Percentiles rank a stretch among this genome's conserved stretches.
phyloP scores from a whole-genome alignment of 495 filamentous ascomycete species.

The Talaromyces liani region DNA sequence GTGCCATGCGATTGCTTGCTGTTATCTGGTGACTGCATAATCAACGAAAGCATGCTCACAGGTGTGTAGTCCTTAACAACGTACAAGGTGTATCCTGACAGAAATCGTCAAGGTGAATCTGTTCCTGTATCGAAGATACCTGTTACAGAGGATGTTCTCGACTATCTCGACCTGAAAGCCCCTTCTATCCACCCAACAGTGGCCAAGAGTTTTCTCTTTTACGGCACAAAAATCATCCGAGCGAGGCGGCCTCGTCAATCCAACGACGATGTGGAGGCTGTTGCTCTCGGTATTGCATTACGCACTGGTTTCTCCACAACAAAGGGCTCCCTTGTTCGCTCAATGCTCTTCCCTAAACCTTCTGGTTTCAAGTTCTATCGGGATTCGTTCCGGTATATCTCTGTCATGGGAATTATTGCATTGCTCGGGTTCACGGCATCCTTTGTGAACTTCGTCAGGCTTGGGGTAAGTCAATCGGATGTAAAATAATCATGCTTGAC shows the following conservation, averaged over 20 bases:
- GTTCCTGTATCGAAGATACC: conserved; percentile 92
- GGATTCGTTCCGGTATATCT: conserved; percentile 96
- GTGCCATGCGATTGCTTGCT: conserved; percentile 92
- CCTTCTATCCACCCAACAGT: conserved; percentile 71
- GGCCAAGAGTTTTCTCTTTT: conserved; percentile 85
- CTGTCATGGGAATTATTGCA: conserved; percentile 91
- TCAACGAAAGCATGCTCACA: conserved; percentile 99
- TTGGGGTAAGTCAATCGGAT: conserved; percentile 45
- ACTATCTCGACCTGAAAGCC: conserved; percentile 63
- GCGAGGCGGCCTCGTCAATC: conserved; percentile 80
- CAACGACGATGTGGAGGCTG: conserved; percentile 72
- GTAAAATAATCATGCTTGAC: background rate
- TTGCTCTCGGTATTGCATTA: conserved; percentile 84
- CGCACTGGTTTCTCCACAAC: conserved; percentile 96
- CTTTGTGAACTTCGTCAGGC: conserved; percentile 82
- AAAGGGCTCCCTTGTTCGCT: conserved; percentile 90
- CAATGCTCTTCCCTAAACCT: conserved; percentile 98
- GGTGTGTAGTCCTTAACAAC: conserved; percentile 34
- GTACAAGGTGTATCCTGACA: background rate
- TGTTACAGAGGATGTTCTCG: conserved; percentile 73
- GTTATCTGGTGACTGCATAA: conserved; percentile 91
- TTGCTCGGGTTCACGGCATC: conserved; percentile 81
- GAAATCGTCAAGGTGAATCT: conserved; percentile 62
- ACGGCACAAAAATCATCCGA: conserved; percentile 90
- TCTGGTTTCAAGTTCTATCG: conserved; percentile 97